Base-by-base conservation (phyloP, 352 stramenopile genomes). In the Halophytophthora polymorphica region DNA sequence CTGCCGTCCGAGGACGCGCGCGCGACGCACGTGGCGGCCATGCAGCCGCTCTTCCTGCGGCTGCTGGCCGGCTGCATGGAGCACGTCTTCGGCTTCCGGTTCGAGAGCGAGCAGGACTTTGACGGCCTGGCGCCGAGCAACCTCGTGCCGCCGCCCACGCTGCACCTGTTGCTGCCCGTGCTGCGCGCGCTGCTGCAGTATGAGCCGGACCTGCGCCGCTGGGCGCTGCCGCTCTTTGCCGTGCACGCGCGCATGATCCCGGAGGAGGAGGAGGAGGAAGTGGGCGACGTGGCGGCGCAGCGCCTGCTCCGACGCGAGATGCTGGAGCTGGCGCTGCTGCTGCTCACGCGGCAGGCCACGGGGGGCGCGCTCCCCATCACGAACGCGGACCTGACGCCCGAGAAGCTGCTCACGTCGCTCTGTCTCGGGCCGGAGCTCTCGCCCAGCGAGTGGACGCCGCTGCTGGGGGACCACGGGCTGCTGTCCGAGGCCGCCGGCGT, bases 221-320 rank as follows among this genome's bases (percentile, higher is more conserved):
- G 81, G 80, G 60, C 65, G 13, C 47, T 93, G 49, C 77, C 81
- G 48, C 66, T 95, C 10, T 85, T 93, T 57, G 80, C 83, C 5
- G 77, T 76, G 10, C 83, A 95, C 31, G 81, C 73, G 14, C 77
- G 66, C n/a, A 93, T 93, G 77, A 95, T 95, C 42, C 77, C 79
- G 10, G 78, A 92, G 22, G 85, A 95, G 34, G 85, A 95, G 17
- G 85, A 95, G 28, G 83, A 93, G 53, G 85, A 95, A 58, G 72
- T 94, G n/a, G 85, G 83, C 7, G 85, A 95, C 48, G 74, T 90
- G 3, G 74, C 69, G 1, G 58, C 85, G 0, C 85, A 95, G 59
- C 74, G 81, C 2, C 45, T 91, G 40, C 62, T 95, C 6, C 85
- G 83, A 10, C 63, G 71, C 43, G 70, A 86, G 17, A 93, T 95